Conservation (phyloP, 768 basidiomycete genomes). For the Agrocybe chaxingu region DNA sequence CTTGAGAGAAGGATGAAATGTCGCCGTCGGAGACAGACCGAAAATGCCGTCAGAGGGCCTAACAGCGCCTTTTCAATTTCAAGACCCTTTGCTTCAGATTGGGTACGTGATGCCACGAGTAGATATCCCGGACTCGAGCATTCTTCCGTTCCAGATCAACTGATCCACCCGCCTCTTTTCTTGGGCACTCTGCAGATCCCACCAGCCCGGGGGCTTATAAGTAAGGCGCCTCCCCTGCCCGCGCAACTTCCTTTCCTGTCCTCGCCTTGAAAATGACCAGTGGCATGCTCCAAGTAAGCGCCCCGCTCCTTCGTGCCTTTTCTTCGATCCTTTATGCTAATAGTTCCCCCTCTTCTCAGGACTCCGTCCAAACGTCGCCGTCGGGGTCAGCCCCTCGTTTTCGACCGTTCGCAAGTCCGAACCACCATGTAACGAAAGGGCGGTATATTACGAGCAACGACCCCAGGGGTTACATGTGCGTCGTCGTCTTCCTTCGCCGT, state of each 20-base stretch:
- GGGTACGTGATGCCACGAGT: conserved; percentile 23
- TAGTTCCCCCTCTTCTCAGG: conserved; percentile 23
- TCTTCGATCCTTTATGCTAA: conserved; percentile 9
- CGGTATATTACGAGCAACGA: conserved; percentile 90
- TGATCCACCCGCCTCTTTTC: conserved; percentile 24
- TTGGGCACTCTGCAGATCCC: conserved; percentile 20
- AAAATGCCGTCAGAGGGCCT: conserved; percentile 25
- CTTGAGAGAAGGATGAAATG: conserved; percentile 26
- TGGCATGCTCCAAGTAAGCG: conserved; percentile 41
- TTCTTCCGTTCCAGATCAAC: conserved; percentile 28
- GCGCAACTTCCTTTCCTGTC: conserved; percentile 19
- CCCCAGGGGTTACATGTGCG: conserved; percentile 85
- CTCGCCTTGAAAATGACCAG: conserved; percentile 36
- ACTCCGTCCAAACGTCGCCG: conserved; percentile 39
- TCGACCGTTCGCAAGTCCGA: conserved; percentile 70
- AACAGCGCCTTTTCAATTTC: conserved; percentile 20
- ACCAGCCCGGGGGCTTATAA: conserved; percentile 18
- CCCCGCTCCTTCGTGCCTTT: conserved; percentile 3
- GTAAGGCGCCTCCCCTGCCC: conserved; percentile 14
- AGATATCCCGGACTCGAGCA: conserved; percentile 23
- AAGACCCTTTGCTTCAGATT: conserved; percentile 8
- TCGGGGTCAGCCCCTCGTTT: conserved; percentile 40
- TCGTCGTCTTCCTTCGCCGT: conserved; percentile 4
- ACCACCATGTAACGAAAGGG: conserved; percentile 81
- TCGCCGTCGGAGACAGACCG: conserved; percentile 33